Evolutionary conservation across 2,329 filamentous ascomycete genomes (phyloP), one percentile per base, ranked within the genome.

Genomic region (Calonectria pteridis): DNA sequence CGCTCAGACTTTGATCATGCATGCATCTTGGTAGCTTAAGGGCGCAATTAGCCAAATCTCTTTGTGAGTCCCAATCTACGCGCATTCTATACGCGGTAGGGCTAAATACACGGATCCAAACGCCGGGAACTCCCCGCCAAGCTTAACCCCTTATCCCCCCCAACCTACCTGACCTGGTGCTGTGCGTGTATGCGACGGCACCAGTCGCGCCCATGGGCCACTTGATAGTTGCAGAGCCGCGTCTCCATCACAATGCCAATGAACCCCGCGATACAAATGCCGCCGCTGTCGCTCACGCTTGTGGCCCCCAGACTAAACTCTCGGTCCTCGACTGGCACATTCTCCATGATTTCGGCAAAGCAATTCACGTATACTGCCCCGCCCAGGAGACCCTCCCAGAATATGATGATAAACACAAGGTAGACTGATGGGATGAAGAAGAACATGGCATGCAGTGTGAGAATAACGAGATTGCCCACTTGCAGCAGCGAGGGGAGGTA

Each of bases 291-390:
- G 82, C 95, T 98, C 50, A 98, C 96, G 31, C 94, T 97, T 3
- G 95, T 97, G 0, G 96, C 96, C 0, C 94, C 93, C 1, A 99
- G 86, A 73, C 95, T 97, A 81, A 98, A 98, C 85, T 99, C 97
- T 7, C 96, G 90, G 67, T 98, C 95, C 37, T 92, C 90, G 6
- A 89, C 87, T 0, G 92, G 91, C 1, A 98, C 92, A 9, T 93
- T 92, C 80, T 98, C 95, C 83, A 95, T 93, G 75, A 99, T 98
- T 82, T 97, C 94, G 0, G 96, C 95, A 84, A 98, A 99, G 0
- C 96, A 98, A 80, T 96, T 98, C 73, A 98, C 96, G 80, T 99
- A 99, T 0, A 98, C 97, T 4, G 95, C 88, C 0, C 97, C 97
- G 0, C 97, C 97, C 0, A 99, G 87, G 16, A 98, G 84, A 0